phyloP scores from a whole-genome alignment of 2,329 filamentous ascomycete species.

The Hypomyces perniciosus region DNA sequence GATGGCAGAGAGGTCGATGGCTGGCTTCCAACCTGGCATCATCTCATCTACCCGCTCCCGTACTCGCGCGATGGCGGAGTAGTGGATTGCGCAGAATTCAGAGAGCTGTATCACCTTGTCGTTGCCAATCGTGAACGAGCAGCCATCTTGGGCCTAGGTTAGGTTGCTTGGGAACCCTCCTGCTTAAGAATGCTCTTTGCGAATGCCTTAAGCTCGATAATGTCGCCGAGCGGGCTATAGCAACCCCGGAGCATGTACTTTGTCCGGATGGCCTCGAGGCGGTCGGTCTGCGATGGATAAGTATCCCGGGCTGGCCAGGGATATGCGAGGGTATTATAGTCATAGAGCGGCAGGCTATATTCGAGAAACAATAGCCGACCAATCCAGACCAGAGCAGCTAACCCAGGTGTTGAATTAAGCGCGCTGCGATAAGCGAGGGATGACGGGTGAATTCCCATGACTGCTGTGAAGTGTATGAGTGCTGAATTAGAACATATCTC shows the following conservation, averaged over 20 bases:
- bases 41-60: background rate
- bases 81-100: background rate
- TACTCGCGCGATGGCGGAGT: background rate
- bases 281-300: background rate
- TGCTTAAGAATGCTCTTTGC: background rate
- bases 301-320: background rate
- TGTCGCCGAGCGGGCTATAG: background rate
- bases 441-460: background rate
- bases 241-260: background rate
- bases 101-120: constrained; percentile 1
- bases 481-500: background rate
- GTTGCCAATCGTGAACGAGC: background rate
- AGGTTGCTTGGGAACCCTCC: background rate
- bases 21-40: background rate
- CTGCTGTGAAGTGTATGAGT: background rate
- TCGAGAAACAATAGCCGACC: background rate
- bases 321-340: background rate
- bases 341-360: background rate
- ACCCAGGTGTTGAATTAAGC: background rate
- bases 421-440: background rate
- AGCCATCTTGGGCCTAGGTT: background rate
- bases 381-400: background rate
- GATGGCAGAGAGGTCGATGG: constrained; percentile 1
- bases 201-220: background rate
- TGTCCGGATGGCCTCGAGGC: background rate